These are phyloP conservation scores for Suillus hirtellus DNA, from an alignment of 768 basidiomycete genomes.

Conservation along the genomic window DNA sequence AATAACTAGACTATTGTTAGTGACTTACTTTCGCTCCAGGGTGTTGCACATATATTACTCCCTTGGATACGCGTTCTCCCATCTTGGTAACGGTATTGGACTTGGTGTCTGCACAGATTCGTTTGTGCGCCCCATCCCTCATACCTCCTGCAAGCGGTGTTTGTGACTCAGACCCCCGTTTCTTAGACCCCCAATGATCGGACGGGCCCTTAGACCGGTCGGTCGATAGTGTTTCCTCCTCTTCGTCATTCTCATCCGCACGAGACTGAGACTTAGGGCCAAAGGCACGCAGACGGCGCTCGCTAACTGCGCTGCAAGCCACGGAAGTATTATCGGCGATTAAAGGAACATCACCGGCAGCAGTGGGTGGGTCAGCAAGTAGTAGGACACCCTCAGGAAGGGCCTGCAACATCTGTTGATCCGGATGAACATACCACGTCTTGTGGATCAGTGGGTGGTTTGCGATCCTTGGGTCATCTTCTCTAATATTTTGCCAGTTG, in stretches of 20 bases:
- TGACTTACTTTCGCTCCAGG: background rate
- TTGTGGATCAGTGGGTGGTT: background rate
- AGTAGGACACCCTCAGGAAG: background rate
- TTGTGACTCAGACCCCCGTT: background rate
- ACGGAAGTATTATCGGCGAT: background rate
- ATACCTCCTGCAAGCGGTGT: background rate
- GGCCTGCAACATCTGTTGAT: background rate
- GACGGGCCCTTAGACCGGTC: background rate
- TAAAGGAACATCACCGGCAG: background rate
- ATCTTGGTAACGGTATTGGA: background rate
- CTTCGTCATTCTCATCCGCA: background rate
- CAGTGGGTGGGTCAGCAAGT: background rate
- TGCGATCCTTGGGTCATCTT: constrained; percentile 1
- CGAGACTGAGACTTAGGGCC: background rate
- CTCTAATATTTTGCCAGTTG: background rate
- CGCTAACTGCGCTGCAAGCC: background rate
- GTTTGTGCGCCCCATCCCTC: background rate
- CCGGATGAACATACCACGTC: background rate
- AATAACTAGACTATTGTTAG: background rate
- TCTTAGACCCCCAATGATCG: background rate
- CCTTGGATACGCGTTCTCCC: background rate
- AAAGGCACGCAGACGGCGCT: background rate
- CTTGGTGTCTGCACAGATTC: background rate
- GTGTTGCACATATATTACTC: background rate
- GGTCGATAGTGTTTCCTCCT: background rate